A percentile compares a stretch with the other conserved stretches of the same genome.
These are phyloP conservation scores for Vitis cinerea DNA, from an alignment of 164 flowering plant genomes.

Conservation along the genomic window DNA sequence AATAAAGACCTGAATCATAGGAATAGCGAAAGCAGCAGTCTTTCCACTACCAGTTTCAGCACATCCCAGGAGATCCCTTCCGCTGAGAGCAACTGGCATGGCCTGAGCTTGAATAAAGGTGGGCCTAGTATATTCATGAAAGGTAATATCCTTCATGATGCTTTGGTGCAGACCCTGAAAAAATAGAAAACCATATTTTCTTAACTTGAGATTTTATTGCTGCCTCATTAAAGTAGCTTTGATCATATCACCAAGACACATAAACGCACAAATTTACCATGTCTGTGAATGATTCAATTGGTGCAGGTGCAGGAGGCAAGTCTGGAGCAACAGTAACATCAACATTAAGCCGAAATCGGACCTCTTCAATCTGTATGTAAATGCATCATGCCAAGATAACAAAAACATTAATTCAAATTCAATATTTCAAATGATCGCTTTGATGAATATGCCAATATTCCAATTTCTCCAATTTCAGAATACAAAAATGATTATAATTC, in stretches of 20 bases:
- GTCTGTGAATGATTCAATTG: slow-evolving; percentile 58
- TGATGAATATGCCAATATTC: background rate
- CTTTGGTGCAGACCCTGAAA: slow-evolving; percentile 48
- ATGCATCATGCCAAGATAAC: background rate
- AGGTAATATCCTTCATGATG: slow-evolving; percentile 57
- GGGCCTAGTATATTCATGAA: slow-evolving; percentile 58
- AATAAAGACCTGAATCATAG: slow-evolving; percentile 59
- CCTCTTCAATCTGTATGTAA: slow-evolving; percentile 50
- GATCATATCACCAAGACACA: no score
- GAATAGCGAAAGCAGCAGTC: slow-evolving; percentile 69
- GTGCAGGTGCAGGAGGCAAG: slow-evolving; percentile 52
- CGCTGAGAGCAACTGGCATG: slow-evolving; percentile 64
- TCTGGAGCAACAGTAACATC: slow-evolving; percentile 49
- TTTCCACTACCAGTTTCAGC: slow-evolving; percentile 78
- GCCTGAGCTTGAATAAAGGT: slow-evolving; percentile 69
- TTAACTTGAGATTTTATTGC: background rate
- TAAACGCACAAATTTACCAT: slow-evolving; percentile 35
- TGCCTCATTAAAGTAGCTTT: no score
- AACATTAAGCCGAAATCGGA: slow-evolving; percentile 54
- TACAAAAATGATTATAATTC: no score
- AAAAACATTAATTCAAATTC: background rate
- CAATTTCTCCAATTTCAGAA: no score
- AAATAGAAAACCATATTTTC: background rate
- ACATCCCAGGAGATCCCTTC: slow-evolving; percentile 62
- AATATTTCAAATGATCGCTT: background rate